phyloP scores from a whole-genome alignment of 2,329 filamentous ascomycete species.

The Xylariaceae sp. region DNA sequence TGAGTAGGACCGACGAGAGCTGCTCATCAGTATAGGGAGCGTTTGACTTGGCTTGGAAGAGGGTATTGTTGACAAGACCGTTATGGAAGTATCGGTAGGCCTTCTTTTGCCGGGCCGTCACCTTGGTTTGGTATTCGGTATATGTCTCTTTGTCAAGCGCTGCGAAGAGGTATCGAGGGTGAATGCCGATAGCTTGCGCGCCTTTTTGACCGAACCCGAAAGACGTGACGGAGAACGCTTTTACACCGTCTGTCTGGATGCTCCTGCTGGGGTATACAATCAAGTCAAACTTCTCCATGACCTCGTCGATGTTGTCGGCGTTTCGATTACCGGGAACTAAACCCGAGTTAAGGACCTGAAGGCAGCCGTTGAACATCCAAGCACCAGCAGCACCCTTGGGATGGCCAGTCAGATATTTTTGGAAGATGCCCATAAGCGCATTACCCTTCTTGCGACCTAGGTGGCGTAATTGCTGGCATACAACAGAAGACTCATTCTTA shows the following conservation, averaged over 20 bases:
- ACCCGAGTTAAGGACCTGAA: constrained; percentile 91
- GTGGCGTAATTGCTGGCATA: constrained; percentile 93
- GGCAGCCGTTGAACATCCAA: constrained; percentile 98
- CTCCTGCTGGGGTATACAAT: constrained; percentile 93
- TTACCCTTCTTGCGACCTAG: constrained; percentile 96
- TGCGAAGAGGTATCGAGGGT: constrained; percentile 88
- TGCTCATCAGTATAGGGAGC: constrained; percentile 86
- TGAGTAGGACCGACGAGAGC: constrained; percentile 82
- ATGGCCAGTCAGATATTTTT: constrained; percentile 98
- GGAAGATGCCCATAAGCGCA: constrained; percentile 93
- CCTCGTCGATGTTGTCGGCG: constrained; percentile 91
- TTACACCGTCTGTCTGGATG: constrained; percentile 96
- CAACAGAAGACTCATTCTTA: constrained; percentile 98
- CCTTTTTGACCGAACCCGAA: constrained; percentile 99
- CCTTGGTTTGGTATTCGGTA: constrained; percentile 76
- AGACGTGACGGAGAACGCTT: constrained; percentile 97
- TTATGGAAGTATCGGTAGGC: constrained; percentile 99
- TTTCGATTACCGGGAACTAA: constrained; percentile 96
- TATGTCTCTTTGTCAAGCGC: constrained; percentile 86
- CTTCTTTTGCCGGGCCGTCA: constrained; percentile 93
- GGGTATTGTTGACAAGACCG: constrained; percentile 92
- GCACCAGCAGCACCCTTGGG: constrained; percentile 98
- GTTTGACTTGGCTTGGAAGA: constrained; percentile 93
- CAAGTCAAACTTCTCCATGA: constrained; percentile 97
- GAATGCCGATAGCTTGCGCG: constrained; percentile 92